Evolutionary conservation across 805 yeast species (phyloP).

Genomic region (Kodamaea restingae): DNA sequence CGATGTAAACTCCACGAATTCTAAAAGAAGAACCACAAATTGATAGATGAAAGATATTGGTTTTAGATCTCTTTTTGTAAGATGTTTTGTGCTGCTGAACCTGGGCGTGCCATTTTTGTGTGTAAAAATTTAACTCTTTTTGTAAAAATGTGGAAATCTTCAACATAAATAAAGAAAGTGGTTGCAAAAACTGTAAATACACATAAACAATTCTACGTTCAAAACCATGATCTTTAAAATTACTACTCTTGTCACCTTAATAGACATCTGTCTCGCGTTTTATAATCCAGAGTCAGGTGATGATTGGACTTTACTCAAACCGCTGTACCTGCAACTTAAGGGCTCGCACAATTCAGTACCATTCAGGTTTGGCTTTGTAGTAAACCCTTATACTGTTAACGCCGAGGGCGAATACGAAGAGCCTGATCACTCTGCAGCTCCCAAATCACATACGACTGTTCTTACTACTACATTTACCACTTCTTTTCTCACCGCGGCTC

Average conservation of each 20-base stretch:
- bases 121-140: neutral
- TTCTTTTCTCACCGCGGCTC: conserved; percentile 16
- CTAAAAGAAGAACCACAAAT: neutral
- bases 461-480: conserved; percentile 11
- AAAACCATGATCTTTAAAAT: conserved; percentile 1
- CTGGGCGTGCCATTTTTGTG: too few relatives aligned
- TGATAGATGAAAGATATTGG: too few relatives aligned
- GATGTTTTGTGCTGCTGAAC: too few relatives aligned
- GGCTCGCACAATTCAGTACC: conserved; percentile 27
- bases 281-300: conserved; percentile 28
- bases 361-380: conserved; percentile 34
- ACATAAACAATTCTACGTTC: neutral
- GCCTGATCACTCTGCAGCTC: conserved; percentile 14
- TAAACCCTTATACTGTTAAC: conserved; percentile 22
- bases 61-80: too few relatives aligned
- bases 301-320: conserved; percentile 34
- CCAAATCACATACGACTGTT: conserved; percentile 9
- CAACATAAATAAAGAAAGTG: neutral
- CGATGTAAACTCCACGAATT: too few relatives aligned
- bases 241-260: conserved; percentile 1
- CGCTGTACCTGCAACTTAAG: conserved; percentile 12
- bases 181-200: neutral
- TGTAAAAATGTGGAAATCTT: neutral
- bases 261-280: conserved; percentile 12
- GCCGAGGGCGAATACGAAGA: conserved; percentile 19